Conservation (phyloP, 768 basidiomycete species). For the Amanita pseudoporphyria region DNA sequence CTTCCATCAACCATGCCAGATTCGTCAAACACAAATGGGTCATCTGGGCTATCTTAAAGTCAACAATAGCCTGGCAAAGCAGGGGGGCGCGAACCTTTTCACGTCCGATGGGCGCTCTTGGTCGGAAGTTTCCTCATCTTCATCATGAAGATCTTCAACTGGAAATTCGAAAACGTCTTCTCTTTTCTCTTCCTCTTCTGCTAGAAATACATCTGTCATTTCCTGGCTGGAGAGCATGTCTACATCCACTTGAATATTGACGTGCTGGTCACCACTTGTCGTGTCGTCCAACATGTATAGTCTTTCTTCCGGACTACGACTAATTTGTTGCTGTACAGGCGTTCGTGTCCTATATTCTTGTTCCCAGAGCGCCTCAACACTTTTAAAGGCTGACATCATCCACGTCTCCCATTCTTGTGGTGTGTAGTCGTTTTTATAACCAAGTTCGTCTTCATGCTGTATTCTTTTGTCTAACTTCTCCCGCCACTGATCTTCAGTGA, state of each 20-base stretch:
- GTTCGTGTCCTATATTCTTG: constrained; percentile 47
- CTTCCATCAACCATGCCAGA: background rate
- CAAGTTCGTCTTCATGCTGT: constrained; percentile 28
- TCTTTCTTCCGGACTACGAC: background rate
- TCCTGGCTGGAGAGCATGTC: constrained; percentile 48
- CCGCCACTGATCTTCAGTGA: constrained; percentile 68
- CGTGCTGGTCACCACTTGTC: constrained; percentile 12
- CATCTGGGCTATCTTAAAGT: background rate
- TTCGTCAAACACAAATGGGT: background rate
- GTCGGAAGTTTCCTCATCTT: background rate
- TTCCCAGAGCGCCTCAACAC: constrained; percentile 82
- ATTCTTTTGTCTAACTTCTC: constrained; percentile 59
- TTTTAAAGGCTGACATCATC: constrained; percentile 87
- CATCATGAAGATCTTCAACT: constrained; percentile 10
- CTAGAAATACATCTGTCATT: constrained; percentile 21
- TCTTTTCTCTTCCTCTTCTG: constrained; percentile 15
- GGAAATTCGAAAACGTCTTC: constrained; percentile 6
- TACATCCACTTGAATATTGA: constrained; percentile 30
- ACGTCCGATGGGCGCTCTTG: background rate
- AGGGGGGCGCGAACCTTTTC: background rate
- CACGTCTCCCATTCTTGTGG: constrained; percentile 52
- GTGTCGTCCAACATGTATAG: background rate
- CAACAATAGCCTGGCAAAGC: background rate
- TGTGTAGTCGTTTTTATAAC: constrained; percentile 7
- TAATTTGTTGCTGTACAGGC: constrained; percentile 19